Percentiles rank a stretch among this genome's conserved stretches.
These are phyloP conservation scores for Przewalskia tangutica DNA, from an alignment of 257 asterid species.

Conservation along the genomic window DNA sequence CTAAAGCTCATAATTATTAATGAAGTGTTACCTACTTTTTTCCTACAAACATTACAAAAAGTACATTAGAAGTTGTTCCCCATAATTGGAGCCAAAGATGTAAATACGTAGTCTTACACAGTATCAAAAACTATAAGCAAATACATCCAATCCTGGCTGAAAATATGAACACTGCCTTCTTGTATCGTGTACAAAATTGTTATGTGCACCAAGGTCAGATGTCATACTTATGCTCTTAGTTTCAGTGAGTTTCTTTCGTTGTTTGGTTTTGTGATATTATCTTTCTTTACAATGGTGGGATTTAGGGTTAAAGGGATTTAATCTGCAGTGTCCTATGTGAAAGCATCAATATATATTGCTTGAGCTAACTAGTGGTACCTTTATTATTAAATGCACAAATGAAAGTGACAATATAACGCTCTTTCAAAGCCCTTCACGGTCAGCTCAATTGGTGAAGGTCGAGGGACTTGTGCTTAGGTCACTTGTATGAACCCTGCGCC, in stretches of 20 bases:
- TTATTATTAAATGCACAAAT: neutral
- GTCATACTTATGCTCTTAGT: neutral
- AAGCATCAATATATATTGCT: neutral
- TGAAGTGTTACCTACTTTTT: neutral
- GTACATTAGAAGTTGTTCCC: constrained; percentile 2
- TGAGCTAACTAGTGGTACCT: neutral
- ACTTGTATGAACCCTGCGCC: neutral
- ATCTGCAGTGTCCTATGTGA: neutral
- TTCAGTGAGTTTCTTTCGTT: neutral
- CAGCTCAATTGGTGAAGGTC: neutral
- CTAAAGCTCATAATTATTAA: neutral
- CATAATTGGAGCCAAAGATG: neutral
- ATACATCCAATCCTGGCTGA: neutral
- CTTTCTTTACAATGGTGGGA: neutral
- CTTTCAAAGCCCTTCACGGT: neutral
- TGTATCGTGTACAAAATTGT: neutral
- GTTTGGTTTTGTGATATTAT: neutral
- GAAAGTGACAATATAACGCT: neutral
- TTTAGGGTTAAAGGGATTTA: neutral
- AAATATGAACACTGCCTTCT: neutral
- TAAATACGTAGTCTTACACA: neutral
- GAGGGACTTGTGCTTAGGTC: neutral
- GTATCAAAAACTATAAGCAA: neutral
- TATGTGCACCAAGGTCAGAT: neutral
- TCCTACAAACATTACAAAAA: neutral